phyloP scores from a whole-genome alignment of 1,284 basidiomycete species.

The Ceratobasidium sp. region DNA sequence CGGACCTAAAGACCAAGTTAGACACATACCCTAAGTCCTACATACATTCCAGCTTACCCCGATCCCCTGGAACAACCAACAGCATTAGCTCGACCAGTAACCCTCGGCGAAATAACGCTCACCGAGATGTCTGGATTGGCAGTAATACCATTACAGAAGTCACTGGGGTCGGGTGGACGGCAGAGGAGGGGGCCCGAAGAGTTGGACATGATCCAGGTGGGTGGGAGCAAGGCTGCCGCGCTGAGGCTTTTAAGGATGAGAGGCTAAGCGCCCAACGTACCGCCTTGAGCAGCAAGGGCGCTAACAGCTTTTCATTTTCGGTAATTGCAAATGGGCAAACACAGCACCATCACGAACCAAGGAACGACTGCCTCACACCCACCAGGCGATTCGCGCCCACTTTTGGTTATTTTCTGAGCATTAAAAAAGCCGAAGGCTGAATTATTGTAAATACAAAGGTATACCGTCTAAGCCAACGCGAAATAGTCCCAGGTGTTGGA shows the following conservation, averaged over 20 bases:
- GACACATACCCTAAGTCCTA: neutral
- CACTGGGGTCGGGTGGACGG: neutral
- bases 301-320: neutral
- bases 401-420: no score
- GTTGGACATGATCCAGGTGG: neutral
- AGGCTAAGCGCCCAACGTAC: constrained; percentile 14
- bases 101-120: neutral
- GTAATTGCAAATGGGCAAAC: neutral
- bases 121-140: constrained; percentile 42
- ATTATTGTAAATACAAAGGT: no score
- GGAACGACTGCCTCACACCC: no score
- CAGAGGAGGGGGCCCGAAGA: no score
- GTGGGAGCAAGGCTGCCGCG: neutral
- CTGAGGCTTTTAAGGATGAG: constrained; percentile 8
- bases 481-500: no score
- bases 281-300: neutral
- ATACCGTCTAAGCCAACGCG: no score
- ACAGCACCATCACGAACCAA: neutral
- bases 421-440: no score
- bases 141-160: constrained; percentile 16
- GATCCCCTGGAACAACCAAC: constrained; percentile 1
- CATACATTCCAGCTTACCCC: constrained; percentile 12
- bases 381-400: no score
- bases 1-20: constrained; percentile 21
- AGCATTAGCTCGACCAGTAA: neutral